Percentiles rank a stretch among this genome's conserved stretches.
Evolutionary conservation across 148 eudicot genomes (phyloP).

Genomic region (Oxyria digyna): DNA sequence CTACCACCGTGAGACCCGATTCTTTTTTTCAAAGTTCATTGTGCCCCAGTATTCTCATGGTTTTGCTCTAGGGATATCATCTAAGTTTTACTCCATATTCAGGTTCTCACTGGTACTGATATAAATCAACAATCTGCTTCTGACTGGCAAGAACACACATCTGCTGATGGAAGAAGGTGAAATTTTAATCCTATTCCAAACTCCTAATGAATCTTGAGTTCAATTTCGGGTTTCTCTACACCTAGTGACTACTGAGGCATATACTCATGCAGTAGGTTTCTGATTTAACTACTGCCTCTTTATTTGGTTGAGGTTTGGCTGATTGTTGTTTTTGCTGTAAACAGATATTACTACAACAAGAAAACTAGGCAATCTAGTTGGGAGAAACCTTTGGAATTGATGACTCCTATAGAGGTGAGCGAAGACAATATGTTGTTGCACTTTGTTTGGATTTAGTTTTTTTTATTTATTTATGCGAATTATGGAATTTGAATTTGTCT

Average conservation of each 20-base stretch:
- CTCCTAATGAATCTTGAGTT: not conserved
- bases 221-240: not conserved
- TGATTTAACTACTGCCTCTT: not conserved
- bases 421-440: conserved; percentile 9
- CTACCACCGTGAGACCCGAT: conserved; percentile 24
- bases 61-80: not conserved
- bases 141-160: conserved; percentile 88
- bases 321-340: not conserved
- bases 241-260: not conserved
- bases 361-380: conserved; percentile 85
- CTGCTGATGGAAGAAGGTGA: conserved; percentile 82
- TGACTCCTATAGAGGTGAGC: conserved; percentile 95
- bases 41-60: not conserved
- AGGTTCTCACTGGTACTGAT: conserved; percentile 37
- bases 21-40: not conserved
- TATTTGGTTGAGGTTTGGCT: not conserved
- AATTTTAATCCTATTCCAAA: not conserved
- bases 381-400: conserved; percentile 94
- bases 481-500: conserved; percentile 9
- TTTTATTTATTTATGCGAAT: conserved; percentile 4
- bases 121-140: conserved; percentile 44
- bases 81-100: conserved; percentile 1
- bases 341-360: conserved; percentile 91
- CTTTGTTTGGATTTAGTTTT: not conserved
- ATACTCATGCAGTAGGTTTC: not conserved